Base-by-base conservation (phyloP, 2,329 filamentous ascomycete species). In the Apiospora koreana region DNA sequence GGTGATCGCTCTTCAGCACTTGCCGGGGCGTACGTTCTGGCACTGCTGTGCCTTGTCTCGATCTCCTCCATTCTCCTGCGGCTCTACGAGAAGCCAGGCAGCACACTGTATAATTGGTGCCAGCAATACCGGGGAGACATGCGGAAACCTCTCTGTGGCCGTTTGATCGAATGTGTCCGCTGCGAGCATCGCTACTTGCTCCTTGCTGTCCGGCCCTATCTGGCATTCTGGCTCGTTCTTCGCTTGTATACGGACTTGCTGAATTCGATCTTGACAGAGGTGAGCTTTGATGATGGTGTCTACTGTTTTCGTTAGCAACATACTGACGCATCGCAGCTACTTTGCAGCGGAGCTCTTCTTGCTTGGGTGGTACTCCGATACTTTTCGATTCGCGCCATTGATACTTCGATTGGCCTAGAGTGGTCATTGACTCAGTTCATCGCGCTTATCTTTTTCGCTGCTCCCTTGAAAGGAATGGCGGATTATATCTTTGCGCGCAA, bases 131-230 rank as follows among this genome's bases (percentile, higher is more conserved):
- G 74, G 43, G 75, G 75, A 12, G 73, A 75, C 45, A 73, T 75
- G 73, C 69, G 72, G 23, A 71, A 71, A 54, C 72, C 73, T 2
- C 71, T 73, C 8, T 67, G 72, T 18, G 72, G 73, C 25, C 71
- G 74, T 16, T 70, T 69, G 4, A 72, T 74, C 42, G 72, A 72
- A 25, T 77, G 76, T 68, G 69, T 74, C n/a, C 75, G 76, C 18
- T 77, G 76, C 45, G 76, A 77, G 65, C 76, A 77, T 41, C 73
- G 76, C 9, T 74, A 73, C 35, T 41, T 75, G 50, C 68, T 77
- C n/a, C 72, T 77, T 25, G 71, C 75, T 10, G 71, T 76, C 25
- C 73, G 75, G 8, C 76, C 76, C 1, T 68, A 75, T 35, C 67
- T 77, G 16, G 72, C 75, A 1, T 72, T 76, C 45, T 77, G 76